Evolutionary conservation across 805 yeast species (phyloP), one percentile per base, ranked within the genome.

Genomic region (Nematodospora valgi): DNA sequence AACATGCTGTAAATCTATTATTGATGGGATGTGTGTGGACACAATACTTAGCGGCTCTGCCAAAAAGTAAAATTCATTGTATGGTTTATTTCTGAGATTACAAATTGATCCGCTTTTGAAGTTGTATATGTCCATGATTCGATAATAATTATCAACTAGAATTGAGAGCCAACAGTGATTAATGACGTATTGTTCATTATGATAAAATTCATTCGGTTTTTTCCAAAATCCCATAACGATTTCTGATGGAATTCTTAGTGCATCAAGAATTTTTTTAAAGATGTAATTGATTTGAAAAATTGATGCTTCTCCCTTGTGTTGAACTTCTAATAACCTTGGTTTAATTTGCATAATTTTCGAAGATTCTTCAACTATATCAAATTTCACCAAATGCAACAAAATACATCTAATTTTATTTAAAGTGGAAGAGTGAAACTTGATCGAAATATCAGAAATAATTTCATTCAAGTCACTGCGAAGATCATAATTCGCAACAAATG

Each of bases 151-250:
- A 40, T 86, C 82, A 11, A 88, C 59, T 23, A 82, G 56, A 1
- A 88, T 79, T 1, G 95, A 78, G 37, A 87, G 71, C 98, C 98
- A 93, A 37, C 85, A 78, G 58, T 93, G 98, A 49, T 88, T 86
- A 23, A 80, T 44, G 69, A 73, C 69, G 30, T 70, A 68, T 28
- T 77, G 69, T 39, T 68, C 72, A 39, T 64, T 63, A 40, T 67
- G 75, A 41, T 73, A 72, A 32, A 69, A 62, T 35, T 72, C 80
- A 42, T 79, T 79, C 6, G 96, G 95, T 17, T 80, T 75, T 52
- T 89, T 86, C 62, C 89, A 71, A 50, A 84, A 85, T 4, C 98
- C 98, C 17, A 79, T 63, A 2, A 93, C 78, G 1, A 87, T 70
- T 41, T 85, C 93, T 44, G 87, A 76, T 6, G 82, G 79, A 24